These are phyloP conservation scores for Fusarium newnesense DNA, from an alignment of 2,329 filamentous ascomycete genomes.

Conservation along the genomic window DNA sequence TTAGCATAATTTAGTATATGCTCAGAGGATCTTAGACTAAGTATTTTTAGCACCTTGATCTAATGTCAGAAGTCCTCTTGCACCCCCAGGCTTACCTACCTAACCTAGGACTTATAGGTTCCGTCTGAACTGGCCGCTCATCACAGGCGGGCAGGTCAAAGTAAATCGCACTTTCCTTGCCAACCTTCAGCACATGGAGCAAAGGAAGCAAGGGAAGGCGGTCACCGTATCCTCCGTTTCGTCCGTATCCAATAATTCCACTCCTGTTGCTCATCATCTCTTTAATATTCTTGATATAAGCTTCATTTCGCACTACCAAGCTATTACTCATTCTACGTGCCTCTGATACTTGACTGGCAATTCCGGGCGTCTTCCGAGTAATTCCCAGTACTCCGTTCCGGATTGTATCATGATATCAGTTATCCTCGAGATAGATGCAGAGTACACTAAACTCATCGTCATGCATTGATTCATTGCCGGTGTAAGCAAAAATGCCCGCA, in stretches of 20 bases:
- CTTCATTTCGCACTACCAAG: background rate
- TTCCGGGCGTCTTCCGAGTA: constrained; percentile 3
- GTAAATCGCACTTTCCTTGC: background rate
- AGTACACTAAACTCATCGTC: constrained; percentile 21
- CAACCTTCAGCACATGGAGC: background rate
- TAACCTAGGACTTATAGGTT: background rate
- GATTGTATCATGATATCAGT: background rate
- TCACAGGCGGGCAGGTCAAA: background rate
- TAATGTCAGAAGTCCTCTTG: too few relatives aligned
- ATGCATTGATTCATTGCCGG: constrained; percentile 22
- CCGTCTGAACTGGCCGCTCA: background rate
- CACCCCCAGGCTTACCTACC: background rate
- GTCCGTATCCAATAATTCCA: background rate
- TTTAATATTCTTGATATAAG: background rate
- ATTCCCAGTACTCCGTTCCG: constrained; percentile 5
- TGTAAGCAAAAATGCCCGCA: constrained; percentile 19
- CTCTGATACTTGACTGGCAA: background rate
- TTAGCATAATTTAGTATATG: too few relatives aligned
- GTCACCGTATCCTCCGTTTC: background rate
- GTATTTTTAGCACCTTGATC: too few relatives aligned
- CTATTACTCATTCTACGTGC: background rate
- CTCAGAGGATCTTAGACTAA: too few relatives aligned
- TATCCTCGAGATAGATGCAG: background rate
- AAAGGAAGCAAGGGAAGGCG: background rate
- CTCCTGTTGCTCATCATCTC: background rate